phyloP scores from a whole-genome alignment of 1,284 basidiomycete genomes.

The Athelia sp. region DNA sequence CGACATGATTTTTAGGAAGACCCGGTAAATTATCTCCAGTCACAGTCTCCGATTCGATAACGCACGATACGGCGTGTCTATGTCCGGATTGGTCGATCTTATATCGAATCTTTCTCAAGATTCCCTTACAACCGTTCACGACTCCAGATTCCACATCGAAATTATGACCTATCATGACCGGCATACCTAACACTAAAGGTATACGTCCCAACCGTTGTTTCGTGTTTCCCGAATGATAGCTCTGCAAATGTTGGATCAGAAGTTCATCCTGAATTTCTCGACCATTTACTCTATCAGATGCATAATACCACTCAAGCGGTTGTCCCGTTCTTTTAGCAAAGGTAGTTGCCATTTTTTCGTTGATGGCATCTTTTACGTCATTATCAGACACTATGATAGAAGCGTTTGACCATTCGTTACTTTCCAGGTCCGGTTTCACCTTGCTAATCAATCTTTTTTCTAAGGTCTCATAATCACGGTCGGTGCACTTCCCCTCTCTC shows the following conservation, averaged over 20 bases:
- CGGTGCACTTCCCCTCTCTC: slow-evolving; percentile 5
- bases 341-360: not conserved
- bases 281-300: slow-evolving; percentile 1
- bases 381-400: slow-evolving; percentile 3
- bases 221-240: slow-evolving; percentile 4
- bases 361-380: slow-evolving; percentile 6
- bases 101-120: slow-evolving; percentile 5
- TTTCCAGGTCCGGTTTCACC: slow-evolving; percentile 4
- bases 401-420: not conserved
- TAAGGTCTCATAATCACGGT: slow-evolving; percentile 1
- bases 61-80: slow-evolving; percentile 4
- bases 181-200: slow-evolving; percentile 12
- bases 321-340: slow-evolving; percentile 1
- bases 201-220: slow-evolving; percentile 6
- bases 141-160: slow-evolving; percentile 10
- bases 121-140: slow-evolving; percentile 9
- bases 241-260: not conserved
- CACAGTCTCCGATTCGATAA: not conserved
- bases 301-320: slow-evolving; percentile 9
- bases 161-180: slow-evolving; percentile 8
- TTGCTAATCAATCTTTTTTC: not conserved
- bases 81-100: not conserved
- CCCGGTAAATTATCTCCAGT: slow-evolving; percentile 8
- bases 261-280: not conserved
- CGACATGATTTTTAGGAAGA: slow-evolving; percentile 9